A percentile compares a stretch with the other conserved stretches of the same genome.
Conservation (phyloP, 768 basidiomycete genomes). For the Cubamyces lactineus region DNA sequence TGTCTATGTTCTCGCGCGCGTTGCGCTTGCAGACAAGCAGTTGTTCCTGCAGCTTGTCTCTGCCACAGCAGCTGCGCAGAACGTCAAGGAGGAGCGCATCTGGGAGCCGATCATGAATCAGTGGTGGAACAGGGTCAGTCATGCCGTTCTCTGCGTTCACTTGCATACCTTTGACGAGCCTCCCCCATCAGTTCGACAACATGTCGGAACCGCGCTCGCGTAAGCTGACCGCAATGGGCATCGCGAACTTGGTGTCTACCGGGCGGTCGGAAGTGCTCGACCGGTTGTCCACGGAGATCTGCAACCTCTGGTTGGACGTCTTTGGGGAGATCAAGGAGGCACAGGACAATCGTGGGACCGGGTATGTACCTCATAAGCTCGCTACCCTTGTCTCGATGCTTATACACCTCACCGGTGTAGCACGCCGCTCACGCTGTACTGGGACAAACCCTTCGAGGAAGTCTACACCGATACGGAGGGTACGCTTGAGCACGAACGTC, state of each 20-base stretch:
- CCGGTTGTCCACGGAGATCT: conserved; percentile 73
- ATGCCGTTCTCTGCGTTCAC: background rate
- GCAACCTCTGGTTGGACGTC: conserved; percentile 88
- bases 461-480: conserved; percentile 69
- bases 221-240: conserved; percentile 83
- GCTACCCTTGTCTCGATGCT: background rate
- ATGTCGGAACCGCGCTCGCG: conserved; percentile 86
- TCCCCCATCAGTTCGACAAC: conserved; percentile 72
- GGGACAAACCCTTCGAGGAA: conserved; percentile 67
- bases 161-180: background rate
- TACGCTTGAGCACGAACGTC: conserved; percentile 76
- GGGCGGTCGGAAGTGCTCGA: conserved; percentile 73
- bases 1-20: conserved; percentile 74
- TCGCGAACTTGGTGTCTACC: conserved; percentile 76
- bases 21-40: conserved; percentile 64
- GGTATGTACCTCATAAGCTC: conserved; percentile 15
- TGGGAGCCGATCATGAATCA: conserved; percentile 74
- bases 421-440: conserved; percentile 57
- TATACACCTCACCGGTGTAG: conserved; percentile 11
- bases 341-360: conserved; percentile 38
- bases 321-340: conserved; percentile 86
- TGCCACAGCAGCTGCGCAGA: conserved; percentile 54
- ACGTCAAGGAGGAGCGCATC: conserved; percentile 53
- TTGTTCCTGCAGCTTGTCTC: conserved; percentile 75
- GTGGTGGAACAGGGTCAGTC: conserved; percentile 78